These are phyloP conservation scores for Stylosanthes scabra DNA, from an alignment of 331 rosid species.

Conservation along the genomic window DNA sequence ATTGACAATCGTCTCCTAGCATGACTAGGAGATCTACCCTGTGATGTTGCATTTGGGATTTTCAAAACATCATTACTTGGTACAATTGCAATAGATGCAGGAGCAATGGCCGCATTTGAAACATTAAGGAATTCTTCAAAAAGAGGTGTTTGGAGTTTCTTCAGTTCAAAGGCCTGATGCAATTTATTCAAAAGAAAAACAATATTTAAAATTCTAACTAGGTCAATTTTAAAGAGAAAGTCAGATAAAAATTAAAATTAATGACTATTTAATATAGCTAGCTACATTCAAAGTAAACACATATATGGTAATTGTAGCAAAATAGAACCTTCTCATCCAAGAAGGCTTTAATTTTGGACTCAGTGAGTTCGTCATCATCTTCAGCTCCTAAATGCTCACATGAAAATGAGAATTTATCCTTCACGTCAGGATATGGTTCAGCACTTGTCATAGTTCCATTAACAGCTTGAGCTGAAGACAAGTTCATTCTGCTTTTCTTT, in stretches of 20 bases:
- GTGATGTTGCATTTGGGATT: slow-evolving; percentile 54
- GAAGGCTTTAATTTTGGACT: slow-evolving; percentile 82
- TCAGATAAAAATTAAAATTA: slow-evolving; percentile 27
- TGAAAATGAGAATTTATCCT: too few species aligned
- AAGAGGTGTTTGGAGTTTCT: slow-evolving; percentile 83
- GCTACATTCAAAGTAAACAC: slow-evolving; percentile 25
- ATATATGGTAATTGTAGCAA: slow-evolving; percentile 24
- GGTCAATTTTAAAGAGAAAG: slow-evolving; percentile 17
- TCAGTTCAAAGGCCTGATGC: slow-evolving; percentile 76
- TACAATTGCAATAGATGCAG: slow-evolving; percentile 42
- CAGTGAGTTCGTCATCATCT: slow-evolving; percentile 88
- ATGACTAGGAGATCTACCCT: slow-evolving; percentile 62
- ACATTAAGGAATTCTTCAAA: slow-evolving; percentile 74
- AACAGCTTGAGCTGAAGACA: slow-evolving; percentile 51
- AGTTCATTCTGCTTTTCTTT: slow-evolving; percentile 51
- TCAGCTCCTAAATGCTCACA: slow-evolving; percentile 63
- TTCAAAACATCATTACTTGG: slow-evolving; percentile 50
- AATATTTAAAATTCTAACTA: slow-evolving; percentile 20
- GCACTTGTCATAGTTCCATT: slow-evolving; percentile 39
- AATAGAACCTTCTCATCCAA: slow-evolving; percentile 72
- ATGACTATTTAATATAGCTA: slow-evolving; percentile 15
- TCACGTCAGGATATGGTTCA: slow-evolving; percentile 46
- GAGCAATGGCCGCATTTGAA: slow-evolving; percentile 56
- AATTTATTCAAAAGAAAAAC: slow-evolving; percentile 34
- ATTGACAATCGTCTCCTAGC: slow-evolving; percentile 64